Conservation (phyloP, 2,329 filamentous ascomycete species). For the Paecilomyces formosus region DNA sequence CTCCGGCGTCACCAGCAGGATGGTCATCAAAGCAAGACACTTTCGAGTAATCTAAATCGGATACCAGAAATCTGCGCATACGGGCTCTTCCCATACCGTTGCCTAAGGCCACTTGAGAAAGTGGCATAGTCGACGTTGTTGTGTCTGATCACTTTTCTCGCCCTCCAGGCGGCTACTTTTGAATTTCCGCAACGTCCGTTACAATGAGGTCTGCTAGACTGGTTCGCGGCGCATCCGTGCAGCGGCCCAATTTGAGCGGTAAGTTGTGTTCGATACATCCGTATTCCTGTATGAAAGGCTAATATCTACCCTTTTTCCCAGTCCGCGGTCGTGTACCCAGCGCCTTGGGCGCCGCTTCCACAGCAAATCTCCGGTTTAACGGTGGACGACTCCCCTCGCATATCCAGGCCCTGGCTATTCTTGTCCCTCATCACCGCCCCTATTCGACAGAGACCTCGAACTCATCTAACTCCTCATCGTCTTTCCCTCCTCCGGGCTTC, state of each 20-base stretch:
- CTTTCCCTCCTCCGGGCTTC: conserved; percentile 79
- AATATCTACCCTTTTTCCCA: conserved; percentile 7
- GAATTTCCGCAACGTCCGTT: conserved; percentile 27
- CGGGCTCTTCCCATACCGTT: background rate
- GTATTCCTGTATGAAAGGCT: background rate
- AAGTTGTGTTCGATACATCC: conserved; percentile 5
- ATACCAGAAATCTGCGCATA: background rate
- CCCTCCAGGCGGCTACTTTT: conserved; percentile 15
- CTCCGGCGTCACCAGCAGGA: background rate
- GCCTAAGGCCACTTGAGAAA: background rate
- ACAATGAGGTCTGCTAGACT: conserved; percentile 32
- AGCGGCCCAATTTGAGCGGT: conserved; percentile 23
- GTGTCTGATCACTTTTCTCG: conserved; percentile 6
- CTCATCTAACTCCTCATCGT: conserved; percentile 38
- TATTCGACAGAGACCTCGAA: conserved; percentile 53
- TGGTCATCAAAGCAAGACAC: background rate
- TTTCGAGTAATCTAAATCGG: background rate
- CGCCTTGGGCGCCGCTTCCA: conserved; percentile 22
- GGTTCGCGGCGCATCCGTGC: conserved; percentile 26
- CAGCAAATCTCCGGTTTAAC: conserved; percentile 25
- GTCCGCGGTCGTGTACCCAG: conserved; percentile 24
- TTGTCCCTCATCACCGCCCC: conserved; percentile 43
- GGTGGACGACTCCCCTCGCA: conserved; percentile 39
- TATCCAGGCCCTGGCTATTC: conserved; percentile 50
- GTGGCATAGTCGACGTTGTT: conserved; percentile 6